Conservation (phyloP, 805 yeast genomes). For the Saccharomycopsis fibuligera region DNA sequence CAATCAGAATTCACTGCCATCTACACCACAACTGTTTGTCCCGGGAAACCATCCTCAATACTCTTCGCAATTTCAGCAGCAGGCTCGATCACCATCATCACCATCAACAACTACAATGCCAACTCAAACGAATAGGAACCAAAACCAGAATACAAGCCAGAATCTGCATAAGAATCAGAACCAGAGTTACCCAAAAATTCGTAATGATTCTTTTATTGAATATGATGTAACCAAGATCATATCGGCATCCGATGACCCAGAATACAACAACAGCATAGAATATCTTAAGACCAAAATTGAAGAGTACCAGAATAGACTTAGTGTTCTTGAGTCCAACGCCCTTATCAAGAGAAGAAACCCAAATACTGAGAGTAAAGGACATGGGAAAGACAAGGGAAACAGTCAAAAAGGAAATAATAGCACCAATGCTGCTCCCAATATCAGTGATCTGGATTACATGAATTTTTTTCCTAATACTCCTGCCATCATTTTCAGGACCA, state of each 20-base stretch:
- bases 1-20: neutral
- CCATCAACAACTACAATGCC: too few relatives aligned
- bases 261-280: neutral
- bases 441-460: too few relatives aligned
- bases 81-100: too few relatives aligned
- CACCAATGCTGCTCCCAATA: too few relatives aligned
- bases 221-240: neutral
- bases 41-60: too few relatives aligned
- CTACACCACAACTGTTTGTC: neutral
- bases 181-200: too few relatives aligned
- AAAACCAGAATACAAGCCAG: too few relatives aligned
- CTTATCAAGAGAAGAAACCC: neutral
- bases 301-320: neutral
- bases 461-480: neutral
- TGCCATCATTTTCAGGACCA: neutral
- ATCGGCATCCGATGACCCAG: neutral
- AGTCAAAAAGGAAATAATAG: neutral
- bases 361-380: too few relatives aligned
- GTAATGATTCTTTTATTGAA: neutral
- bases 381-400: too few relatives aligned
- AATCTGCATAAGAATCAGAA: too few relatives aligned
- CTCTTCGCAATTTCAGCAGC: too few relatives aligned
- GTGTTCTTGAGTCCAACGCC: neutral
- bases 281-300: neutral
- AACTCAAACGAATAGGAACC: too few relatives aligned